Percentiles rank a stretch among this genome's conserved stretches.
These are phyloP conservation scores for Magnusiomyces sp. DNA, from an alignment of 1,139 yeast genomes.

Conservation along the genomic window DNA sequence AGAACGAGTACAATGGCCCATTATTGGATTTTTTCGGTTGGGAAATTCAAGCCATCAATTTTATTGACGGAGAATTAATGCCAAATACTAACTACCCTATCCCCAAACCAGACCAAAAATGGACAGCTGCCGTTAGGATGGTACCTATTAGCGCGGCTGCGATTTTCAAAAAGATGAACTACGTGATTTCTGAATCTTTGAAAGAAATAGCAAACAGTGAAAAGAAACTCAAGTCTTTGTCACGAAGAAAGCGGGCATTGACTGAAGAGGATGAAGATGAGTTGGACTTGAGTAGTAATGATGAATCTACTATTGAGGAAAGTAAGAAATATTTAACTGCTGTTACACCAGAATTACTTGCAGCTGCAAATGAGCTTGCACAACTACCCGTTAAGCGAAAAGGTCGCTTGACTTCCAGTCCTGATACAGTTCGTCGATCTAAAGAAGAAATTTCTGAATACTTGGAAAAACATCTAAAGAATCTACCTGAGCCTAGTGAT, in stretches of 20 bases:
- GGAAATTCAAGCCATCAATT: constrained; percentile 7
- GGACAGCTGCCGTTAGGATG: constrained; percentile 8
- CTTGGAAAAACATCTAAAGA: constrained; percentile 16
- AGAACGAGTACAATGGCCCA: constrained; percentile 6
- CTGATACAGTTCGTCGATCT: constrained; percentile 11
- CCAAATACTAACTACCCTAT: constrained; percentile 4
- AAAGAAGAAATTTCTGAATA: constrained; percentile 11
- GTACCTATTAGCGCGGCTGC: too few species aligned
- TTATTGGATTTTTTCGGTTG: constrained; percentile 7
- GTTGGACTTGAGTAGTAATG: too few species aligned
- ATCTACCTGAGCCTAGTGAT: constrained; percentile 24
- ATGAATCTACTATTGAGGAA: too few species aligned
- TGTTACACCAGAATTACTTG: not conserved
- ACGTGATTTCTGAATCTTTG: constrained; percentile 10
- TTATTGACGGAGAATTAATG: constrained; percentile 6
- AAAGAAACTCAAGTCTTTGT: too few species aligned
- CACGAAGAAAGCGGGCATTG: too few species aligned
- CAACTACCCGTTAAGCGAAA: not conserved
- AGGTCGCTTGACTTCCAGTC: constrained; percentile 8
- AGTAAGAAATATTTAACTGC: too few species aligned
- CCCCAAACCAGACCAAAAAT: constrained; percentile 6
- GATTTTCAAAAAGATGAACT: constrained; percentile 15
- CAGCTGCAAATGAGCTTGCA: not conserved
- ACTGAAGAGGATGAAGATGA: too few species aligned
- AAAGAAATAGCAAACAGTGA: constrained; percentile 7